phyloP scores from a whole-genome alignment of 495 filamentous ascomycete species.

The Penicillium canescens region DNA sequence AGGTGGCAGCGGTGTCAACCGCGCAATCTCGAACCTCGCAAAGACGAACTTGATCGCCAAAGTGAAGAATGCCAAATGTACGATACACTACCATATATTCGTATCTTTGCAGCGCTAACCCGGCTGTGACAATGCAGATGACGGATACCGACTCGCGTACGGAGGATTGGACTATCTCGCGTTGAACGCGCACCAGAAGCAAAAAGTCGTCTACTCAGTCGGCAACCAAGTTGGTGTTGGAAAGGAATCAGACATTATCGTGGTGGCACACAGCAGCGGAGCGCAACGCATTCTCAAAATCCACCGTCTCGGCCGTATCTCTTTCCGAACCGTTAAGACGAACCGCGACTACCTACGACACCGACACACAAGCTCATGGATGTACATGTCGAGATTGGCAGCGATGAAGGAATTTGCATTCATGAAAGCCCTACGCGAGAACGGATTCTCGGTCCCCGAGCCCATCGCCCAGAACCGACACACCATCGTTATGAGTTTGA shows the following conservation, averaged over 20 bases:
- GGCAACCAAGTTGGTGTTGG: slow-evolving; percentile 95
- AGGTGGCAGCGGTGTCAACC: slow-evolving; percentile 82
- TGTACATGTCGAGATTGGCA: slow-evolving; percentile 93
- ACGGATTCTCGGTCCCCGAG: slow-evolving; percentile 85
- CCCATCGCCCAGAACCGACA: slow-evolving; percentile 86
- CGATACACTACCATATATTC: neutral
- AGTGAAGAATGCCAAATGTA: slow-evolving; percentile 91
- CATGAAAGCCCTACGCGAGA: slow-evolving; percentile 80
- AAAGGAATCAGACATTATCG: slow-evolving; percentile 95
- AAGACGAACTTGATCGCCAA: slow-evolving; percentile 91
- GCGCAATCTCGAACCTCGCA: slow-evolving; percentile 82
- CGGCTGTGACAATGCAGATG: slow-evolving; percentile 51
- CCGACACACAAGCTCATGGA: slow-evolving; percentile 78
- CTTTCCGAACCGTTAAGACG: slow-evolving; percentile 91
- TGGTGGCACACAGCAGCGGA: slow-evolving; percentile 71
- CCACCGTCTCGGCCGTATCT: slow-evolving; percentile 92
- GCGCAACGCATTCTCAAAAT: slow-evolving; percentile 82
- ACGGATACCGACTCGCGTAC: slow-evolving; percentile 96
- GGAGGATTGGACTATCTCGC: slow-evolving; percentile 96
- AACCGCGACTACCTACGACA: slow-evolving; percentile 95
- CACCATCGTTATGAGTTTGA: slow-evolving; percentile 90
- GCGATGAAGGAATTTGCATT: slow-evolving; percentile 91
- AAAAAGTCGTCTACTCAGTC: slow-evolving; percentile 79
- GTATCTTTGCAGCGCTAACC: slow-evolving; percentile 1
- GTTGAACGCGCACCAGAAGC: slow-evolving; percentile 80